Evolutionary conservation across 2,329 filamentous ascomycete genomes (phyloP), one percentile per base, ranked within the genome.

Genomic region (Zymoseptoria pseudotritici): DNA sequence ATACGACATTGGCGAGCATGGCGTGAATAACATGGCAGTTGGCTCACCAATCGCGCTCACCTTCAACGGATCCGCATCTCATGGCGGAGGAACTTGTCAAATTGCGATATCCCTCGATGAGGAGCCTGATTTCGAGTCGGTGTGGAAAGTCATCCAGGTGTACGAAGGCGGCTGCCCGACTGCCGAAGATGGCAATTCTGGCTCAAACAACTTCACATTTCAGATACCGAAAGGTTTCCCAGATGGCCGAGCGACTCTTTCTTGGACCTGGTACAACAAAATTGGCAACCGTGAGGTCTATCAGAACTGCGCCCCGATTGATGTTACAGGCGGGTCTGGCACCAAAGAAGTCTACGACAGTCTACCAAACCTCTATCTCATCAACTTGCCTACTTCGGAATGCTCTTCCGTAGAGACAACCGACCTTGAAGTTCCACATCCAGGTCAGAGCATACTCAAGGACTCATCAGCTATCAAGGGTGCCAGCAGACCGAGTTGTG

Each of bases 41-140:
- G 90, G 89, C 11, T 82, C 83, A 2, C 68, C 73, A 0, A 82
- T 87, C 63, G 72, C 77, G 0, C 80, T 97, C 2, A 74, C 77
- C 1, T 91, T 97, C 74, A 76, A 73, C 0, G 94, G 93, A 3
- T 79, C 79, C 46, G 91, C 92, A 1, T 83, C 86, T 0, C 94
- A 99, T 68, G 91, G 90, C 10, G 94, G 94, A 54, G 94, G 94
- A 0, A 94, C 90, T 1, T 97, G 93, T 76, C 93, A 97, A 71
- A 74, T 97, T 49, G 86, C 87, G 10, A 78, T 97, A 67, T 91
- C 91, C 0, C 88, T 86, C 7, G 92, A 96, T 69, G 77, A 82
- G 29, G 73, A 82, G 17, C 91, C 92, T 0, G 87, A 82, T 46
- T 82, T 82, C 61, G 72, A 81, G 63, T 88, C 86, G 1, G 79